These are phyloP conservation scores for Bacterosira constricta DNA, from an alignment of 108 stramenopile genomes.

Conservation along the genomic window DNA sequence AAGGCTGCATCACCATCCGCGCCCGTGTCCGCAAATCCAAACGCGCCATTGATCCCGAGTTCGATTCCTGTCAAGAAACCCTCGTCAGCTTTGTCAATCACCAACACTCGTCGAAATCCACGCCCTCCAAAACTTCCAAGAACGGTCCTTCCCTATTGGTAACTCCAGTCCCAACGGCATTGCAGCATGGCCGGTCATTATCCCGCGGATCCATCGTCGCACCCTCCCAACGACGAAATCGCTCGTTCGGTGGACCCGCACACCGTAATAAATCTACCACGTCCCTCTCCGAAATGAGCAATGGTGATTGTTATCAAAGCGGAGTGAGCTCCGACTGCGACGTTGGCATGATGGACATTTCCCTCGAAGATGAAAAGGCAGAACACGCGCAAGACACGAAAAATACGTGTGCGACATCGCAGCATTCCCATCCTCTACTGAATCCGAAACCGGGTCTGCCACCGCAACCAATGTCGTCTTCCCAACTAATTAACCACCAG, in stretches of 20 bases:
- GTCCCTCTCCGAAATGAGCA: too few relatives aligned
- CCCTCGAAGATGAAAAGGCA: too few relatives aligned
- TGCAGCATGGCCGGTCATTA: too few relatives aligned
- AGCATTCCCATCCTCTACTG: neutral
- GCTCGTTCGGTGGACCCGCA: too few relatives aligned
- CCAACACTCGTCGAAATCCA: neutral
- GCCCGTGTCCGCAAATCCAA: constrained; percentile 20
- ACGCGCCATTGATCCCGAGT: constrained; percentile 39
- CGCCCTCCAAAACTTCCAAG: too few relatives aligned
- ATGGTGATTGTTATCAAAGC: too few relatives aligned
- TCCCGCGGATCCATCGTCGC: too few relatives aligned
- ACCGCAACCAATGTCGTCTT: neutral
- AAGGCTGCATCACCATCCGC: constrained; percentile 27
- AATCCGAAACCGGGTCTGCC: neutral
- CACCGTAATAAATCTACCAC: too few relatives aligned
- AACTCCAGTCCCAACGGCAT: neutral
- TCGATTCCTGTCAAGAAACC: constrained; percentile 23
- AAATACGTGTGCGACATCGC: neutral
- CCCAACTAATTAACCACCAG: too few relatives aligned
- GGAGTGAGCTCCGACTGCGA: too few relatives aligned
- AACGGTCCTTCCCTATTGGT: neutral
- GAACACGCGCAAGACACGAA: too few relatives aligned
- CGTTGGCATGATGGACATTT: too few relatives aligned
- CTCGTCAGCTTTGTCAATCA: constrained; percentile 9
- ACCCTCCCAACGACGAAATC: neutral